Evolutionary conservation across 2,329 filamentous ascomycete species (phyloP), one percentile per base, ranked within the genome.

Genomic region (Dothidotthia symphoricarpi): DNA sequence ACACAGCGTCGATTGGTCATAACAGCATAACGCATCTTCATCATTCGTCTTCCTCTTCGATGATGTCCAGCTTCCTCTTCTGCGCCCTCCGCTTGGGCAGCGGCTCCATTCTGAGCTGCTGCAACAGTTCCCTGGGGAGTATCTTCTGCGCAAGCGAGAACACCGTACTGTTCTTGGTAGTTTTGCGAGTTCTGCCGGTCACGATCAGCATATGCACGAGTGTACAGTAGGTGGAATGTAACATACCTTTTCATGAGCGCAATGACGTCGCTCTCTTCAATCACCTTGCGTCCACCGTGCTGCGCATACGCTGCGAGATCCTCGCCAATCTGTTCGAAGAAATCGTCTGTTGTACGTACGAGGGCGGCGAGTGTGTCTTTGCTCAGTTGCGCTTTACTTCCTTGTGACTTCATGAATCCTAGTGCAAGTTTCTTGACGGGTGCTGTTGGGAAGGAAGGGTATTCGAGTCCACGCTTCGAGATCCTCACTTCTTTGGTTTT

Each of bases 91-190:
- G 56, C 28, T 75, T 76, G 3, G 71, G 64, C 2, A 46, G 47
- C 31, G 60, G 61, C 28, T 63, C 51, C 82, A 89, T 88, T 44
- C 85, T 83, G 50, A 95, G 71, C 60, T 91, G 85, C 62, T 93
- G 87, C 34, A 93, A 70, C 39, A 95, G 75, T 66, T 95, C 89
- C 53, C 88, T 75, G 1, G 89, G 88, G 28, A 95, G 75, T 68
- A 91, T 75, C 46, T 81, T 85, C 57, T 91, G 85, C 22, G 89
- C 89, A n/a, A 95, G 76, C 24, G 86, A 87, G 67, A 95, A 95
- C 17, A 83, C 75, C 34, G 88, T 91, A n/a, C 78, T 82, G 19
- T 77, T 78, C 27, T 77, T 75, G 52, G 78, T 85, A 43, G 85
- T 79, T 62, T 86, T 84, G 39, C 88, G 83, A 13, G 58, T 61